These are phyloP conservation scores for Physcia stellaris DNA, from an alignment of 495 filamentous ascomycete species.

Conservation along the genomic window DNA sequence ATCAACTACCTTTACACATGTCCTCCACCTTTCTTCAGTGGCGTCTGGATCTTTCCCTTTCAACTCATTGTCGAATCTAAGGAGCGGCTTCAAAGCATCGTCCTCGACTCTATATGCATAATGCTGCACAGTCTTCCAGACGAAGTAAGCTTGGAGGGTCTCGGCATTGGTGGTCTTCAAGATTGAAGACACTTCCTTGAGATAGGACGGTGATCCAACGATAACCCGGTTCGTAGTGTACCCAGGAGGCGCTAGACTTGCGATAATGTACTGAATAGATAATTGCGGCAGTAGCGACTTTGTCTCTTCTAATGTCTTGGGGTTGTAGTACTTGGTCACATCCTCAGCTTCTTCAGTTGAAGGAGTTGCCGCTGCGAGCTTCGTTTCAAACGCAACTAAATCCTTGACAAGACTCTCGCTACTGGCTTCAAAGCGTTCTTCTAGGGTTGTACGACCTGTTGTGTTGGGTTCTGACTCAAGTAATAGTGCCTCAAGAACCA, in stretches of 20 bases:
- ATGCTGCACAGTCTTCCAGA: constrained; percentile 46
- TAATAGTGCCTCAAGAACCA: constrained; percentile 25
- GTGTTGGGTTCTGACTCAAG: constrained; percentile 5
- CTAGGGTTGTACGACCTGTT: constrained; percentile 15
- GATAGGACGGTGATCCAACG: constrained; percentile 42
- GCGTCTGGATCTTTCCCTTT: constrained; percentile 49
- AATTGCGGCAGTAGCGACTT: constrained; percentile 39
- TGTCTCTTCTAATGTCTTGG: constrained; percentile 36
- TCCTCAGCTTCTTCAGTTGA: constrained; percentile 42
- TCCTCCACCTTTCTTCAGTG: constrained; percentile 53
- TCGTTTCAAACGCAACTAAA: constrained; percentile 45
- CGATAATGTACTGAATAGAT: constrained; percentile 37
- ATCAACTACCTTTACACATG: constrained; percentile 46
- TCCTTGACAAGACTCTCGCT: constrained; percentile 22
- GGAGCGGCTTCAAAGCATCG: constrained; percentile 41
- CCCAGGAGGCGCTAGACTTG: constrained; percentile 34
- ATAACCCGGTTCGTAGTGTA: constrained; percentile 39
- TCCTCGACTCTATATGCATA: constrained; percentile 40
- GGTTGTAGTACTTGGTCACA: constrained; percentile 49
- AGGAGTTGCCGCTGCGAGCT: constrained; percentile 45
- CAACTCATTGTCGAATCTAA: constrained; percentile 42
- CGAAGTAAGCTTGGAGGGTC: constrained; percentile 40
- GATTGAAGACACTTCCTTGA: constrained; percentile 34
- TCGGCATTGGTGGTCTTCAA: constrained; percentile 33
- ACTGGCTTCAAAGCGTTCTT: constrained; percentile 13